Evolutionary conservation across 2,329 filamentous ascomycete genomes (phyloP).

Genomic region (Fusarium pseudoanthophilum): DNA sequence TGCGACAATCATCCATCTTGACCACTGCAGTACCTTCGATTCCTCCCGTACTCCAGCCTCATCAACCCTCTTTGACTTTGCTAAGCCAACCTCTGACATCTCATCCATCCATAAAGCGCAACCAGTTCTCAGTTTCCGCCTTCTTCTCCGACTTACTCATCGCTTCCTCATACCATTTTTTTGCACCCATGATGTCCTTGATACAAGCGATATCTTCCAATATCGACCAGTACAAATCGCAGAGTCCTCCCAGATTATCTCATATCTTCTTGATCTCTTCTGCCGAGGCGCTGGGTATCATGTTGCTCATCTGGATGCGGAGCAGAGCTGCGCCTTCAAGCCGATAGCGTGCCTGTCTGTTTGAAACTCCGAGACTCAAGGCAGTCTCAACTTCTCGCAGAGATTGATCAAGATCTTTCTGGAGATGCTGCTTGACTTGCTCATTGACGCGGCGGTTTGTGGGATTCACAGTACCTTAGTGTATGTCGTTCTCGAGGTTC

Average conservation of each 20-base stretch:
- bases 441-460: background rate
- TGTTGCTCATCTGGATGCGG: background rate
- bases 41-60: accelerated
- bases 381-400: background rate
- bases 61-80: background rate
- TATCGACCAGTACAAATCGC: background rate
- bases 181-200: background rate
- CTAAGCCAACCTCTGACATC: background rate
- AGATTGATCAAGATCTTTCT: background rate
- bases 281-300: background rate
- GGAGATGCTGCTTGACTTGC: background rate
- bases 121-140: background rate
- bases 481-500: no score
- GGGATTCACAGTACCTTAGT: no score
- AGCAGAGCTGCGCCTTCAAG: background rate
- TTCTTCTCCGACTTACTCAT: background rate
- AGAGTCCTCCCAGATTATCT: accelerated
- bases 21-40: background rate
- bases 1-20: background rate
- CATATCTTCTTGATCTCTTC: background rate
- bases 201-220: background rate
- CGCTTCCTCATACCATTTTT: background rate
- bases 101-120: background rate
- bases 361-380: background rate
- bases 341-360: background rate